Conservation (phyloP, 805 yeast genomes). For the Blastobotrys americana region DNA sequence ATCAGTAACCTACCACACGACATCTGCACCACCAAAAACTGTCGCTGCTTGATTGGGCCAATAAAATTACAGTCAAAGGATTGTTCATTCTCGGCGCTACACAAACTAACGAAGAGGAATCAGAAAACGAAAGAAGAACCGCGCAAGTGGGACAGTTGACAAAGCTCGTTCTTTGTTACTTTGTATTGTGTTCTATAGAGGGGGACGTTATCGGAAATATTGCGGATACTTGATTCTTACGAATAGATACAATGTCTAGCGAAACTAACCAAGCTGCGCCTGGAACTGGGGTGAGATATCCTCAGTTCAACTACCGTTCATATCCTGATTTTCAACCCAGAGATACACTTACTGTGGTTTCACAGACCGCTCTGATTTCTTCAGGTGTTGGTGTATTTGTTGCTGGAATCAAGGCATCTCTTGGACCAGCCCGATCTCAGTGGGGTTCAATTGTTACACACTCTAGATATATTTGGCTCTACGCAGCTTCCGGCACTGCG, state of each 20-base stretch:
- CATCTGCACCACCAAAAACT: no score
- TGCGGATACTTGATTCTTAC: no score
- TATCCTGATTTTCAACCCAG: slow-evolving; percentile 45
- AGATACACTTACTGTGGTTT: slow-evolving; percentile 46
- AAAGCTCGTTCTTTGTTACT: no score
- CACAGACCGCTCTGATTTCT: slow-evolving; percentile 40
- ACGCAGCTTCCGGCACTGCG: slow-evolving; percentile 41
- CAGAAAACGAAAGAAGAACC: no score
- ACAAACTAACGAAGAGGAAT: no score
- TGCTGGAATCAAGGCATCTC: slow-evolving; percentile 37
- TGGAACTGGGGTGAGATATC: slow-evolving; percentile 1
- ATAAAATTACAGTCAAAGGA: no score
- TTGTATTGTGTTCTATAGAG: no score
- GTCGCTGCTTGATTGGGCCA: no score
- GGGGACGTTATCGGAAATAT: no score
- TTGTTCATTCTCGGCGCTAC: no score
- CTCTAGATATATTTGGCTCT: slow-evolving; percentile 21
- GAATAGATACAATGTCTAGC: neutral
- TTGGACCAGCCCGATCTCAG: slow-evolving; percentile 26
- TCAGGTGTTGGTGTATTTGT: slow-evolving; percentile 42
- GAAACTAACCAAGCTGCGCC: neutral
- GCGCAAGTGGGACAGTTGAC: no score
- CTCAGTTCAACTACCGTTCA: slow-evolving; percentile 6
- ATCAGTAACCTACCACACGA: no score
- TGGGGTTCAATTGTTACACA: slow-evolving; percentile 25